These are phyloP conservation scores for Plenodomus lindquistii DNA, from an alignment of 2,329 filamentous ascomycete genomes.

Conservation along the genomic window DNA sequence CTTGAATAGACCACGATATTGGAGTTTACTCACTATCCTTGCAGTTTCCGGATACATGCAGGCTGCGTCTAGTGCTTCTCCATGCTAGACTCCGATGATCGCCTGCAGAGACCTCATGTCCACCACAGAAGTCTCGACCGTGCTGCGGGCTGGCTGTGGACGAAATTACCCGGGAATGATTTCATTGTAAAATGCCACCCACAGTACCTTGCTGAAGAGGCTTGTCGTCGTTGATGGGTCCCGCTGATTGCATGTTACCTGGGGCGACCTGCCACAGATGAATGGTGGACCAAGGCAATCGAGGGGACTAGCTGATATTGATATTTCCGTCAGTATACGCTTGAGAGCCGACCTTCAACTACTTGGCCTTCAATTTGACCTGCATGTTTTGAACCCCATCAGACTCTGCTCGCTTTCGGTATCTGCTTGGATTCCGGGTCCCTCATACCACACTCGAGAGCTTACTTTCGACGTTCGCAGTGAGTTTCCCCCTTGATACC, in stretches of 20 bases:
- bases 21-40: constrained; percentile 1
- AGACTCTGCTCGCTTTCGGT: too few relatives aligned
- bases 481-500: too few relatives aligned
- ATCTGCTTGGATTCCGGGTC: too few relatives aligned
- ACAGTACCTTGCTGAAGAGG: too few relatives aligned
- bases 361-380: too few relatives aligned
- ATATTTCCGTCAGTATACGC: constrained; percentile 1
- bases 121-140: constrained; percentile 9
- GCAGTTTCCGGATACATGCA: constrained; percentile 1
- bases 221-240: too few relatives aligned
- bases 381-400: too few relatives aligned
- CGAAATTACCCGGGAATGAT: constrained; percentile 11
- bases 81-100: constrained; percentile 17
- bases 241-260: constrained; percentile 1
- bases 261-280: constrained; percentile 1
- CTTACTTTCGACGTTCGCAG: too few relatives aligned
- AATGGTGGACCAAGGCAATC: constrained; percentile 5
- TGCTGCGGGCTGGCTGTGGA: constrained; percentile 12
- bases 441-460: too few relatives aligned
- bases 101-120: constrained; percentile 18
- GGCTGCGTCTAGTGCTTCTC: constrained; percentile 10
- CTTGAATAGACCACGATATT: background rate
- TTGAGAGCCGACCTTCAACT: constrained; percentile 3
- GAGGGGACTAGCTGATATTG: constrained; percentile 8
- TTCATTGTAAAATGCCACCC: constrained; percentile 9